Evolutionary conservation across 805 yeast genomes (phyloP).

Genomic region (Pachysolen tannophilus): DNA sequence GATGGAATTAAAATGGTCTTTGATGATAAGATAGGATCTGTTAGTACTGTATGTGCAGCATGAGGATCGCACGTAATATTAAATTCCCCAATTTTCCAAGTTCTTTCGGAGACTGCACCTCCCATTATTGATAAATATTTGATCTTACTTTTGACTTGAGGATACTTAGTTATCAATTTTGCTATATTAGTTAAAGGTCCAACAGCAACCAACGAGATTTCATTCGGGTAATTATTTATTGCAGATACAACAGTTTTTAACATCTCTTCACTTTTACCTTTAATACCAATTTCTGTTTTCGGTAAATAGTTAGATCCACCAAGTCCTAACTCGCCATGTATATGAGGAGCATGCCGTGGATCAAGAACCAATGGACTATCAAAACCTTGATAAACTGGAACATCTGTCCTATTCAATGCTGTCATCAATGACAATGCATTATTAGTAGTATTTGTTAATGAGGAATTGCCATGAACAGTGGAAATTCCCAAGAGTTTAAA

Average conservation of each 20-base stretch:
- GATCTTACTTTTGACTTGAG: slow-evolving; percentile 42
- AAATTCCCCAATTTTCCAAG: slow-evolving; percentile 47
- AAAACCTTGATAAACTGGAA: slow-evolving; percentile 65
- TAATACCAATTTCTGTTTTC: slow-evolving; percentile 24
- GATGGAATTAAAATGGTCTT: slow-evolving; percentile 55
- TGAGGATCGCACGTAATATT: slow-evolving; percentile 69
- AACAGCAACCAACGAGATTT: slow-evolving; percentile 58
- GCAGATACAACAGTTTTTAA: slow-evolving; percentile 24
- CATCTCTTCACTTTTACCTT: slow-evolving; percentile 12
- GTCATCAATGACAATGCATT: slow-evolving; percentile 68
- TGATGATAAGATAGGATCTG: slow-evolving; percentile 32
- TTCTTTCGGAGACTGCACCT: slow-evolving; percentile 35
- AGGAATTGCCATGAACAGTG: slow-evolving; percentile 67
- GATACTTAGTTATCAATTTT: slow-evolving; percentile 41
- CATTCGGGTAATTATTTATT: slow-evolving; percentile 32
- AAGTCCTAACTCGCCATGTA: slow-evolving; percentile 70
- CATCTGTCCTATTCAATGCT: slow-evolving; percentile 36
- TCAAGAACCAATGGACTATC: slow-evolving; percentile 43
- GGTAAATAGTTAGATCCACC: slow-evolving; percentile 65
- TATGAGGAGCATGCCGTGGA: slow-evolving; percentile 46
- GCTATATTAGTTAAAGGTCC: slow-evolving; percentile 77
- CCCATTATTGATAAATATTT: slow-evolving; percentile 68
- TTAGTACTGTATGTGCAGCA: slow-evolving; percentile 56
- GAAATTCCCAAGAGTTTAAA: slow-evolving; percentile 59
- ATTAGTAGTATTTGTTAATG: slow-evolving; percentile 56